These are phyloP conservation scores for Nemania sp. DNA, from an alignment of 2,329 filamentous ascomycete species.

Conservation along the genomic window DNA sequence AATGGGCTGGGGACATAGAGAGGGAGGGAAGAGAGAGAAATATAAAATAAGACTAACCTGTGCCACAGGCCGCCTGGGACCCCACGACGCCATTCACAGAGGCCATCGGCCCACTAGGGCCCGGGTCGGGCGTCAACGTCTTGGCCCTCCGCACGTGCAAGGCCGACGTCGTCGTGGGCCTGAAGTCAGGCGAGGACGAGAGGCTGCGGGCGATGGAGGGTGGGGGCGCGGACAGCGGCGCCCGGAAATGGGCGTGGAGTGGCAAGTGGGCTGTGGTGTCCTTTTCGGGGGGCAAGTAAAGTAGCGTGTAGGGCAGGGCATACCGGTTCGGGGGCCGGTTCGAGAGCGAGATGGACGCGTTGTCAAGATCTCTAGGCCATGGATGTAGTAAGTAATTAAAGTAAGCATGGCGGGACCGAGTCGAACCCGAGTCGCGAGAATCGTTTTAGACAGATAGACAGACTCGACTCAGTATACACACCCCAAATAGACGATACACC, in stretches of 20 bases:
- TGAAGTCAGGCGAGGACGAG: slow-evolving; percentile 83
- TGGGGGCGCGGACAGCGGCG: slow-evolving; percentile 71
- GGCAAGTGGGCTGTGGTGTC: slow-evolving; percentile 97
- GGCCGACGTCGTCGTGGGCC: slow-evolving; percentile 89
- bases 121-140: slow-evolving; percentile 79
- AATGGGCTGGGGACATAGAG: too few species aligned
- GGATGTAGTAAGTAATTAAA: background rate
- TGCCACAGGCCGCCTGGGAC: slow-evolving; percentile 76
- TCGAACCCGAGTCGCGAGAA: too few species aligned
- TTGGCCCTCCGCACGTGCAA: slow-evolving; percentile 93
- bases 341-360: too few species aligned
- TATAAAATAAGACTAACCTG: background rate
- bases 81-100: slow-evolving; percentile 82
- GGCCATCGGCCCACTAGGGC: slow-evolving; percentile 85
- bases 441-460: background rate
- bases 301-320: background rate
- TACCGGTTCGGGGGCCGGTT: too few species aligned
- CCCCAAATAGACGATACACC: background rate
- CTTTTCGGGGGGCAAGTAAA: slow-evolving; percentile 70
- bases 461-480: background rate
- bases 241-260: slow-evolving; percentile 90
- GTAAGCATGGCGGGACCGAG: background rate
- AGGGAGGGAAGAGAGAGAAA: background rate
- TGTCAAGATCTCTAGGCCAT: background rate
- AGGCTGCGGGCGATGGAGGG: slow-evolving; percentile 69